Evolutionary conservation across 2,329 filamentous ascomycete species (phyloP).

Genomic region (Colletotrichum cereale): DNA sequence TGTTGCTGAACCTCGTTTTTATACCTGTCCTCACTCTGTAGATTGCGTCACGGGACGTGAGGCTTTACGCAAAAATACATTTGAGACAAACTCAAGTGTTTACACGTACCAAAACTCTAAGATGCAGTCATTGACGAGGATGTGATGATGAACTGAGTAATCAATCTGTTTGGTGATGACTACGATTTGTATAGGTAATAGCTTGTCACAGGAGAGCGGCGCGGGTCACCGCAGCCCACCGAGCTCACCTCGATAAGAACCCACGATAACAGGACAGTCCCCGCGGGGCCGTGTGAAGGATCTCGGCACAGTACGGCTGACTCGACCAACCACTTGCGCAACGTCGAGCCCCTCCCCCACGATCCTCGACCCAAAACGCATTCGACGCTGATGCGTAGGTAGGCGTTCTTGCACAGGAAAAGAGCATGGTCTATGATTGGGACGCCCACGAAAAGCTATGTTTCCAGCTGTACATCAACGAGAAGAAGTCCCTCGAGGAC

Average conservation of each 20-base stretch:
- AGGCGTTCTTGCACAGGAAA: conserved; percentile 8
- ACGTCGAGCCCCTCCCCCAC: neutral
- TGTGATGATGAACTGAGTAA: neutral
- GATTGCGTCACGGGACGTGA: neutral
- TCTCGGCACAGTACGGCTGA: conserved; percentile 36
- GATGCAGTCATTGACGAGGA: neutral
- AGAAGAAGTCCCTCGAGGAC: conserved; percentile 79
- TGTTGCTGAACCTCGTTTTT: neutral
- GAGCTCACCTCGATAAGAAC: conserved; percentile 8
- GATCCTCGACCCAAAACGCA: conserved; percentile 31
- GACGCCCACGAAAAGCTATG: conserved; percentile 57
- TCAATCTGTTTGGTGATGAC: neutral
- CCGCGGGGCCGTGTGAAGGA: neutral
- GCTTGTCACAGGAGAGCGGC: neutral
- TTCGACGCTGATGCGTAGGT: conserved; percentile 9
- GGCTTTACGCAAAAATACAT: neutral
- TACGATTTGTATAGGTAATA: neutral
- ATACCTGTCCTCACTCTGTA: neutral
- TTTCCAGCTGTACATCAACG: conserved; percentile 78
- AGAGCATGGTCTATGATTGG: conserved; percentile 62
- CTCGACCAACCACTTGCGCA: conserved; percentile 39
- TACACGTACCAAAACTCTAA: neutral
- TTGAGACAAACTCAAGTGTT: neutral
- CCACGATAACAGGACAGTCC: conserved; percentile 11
- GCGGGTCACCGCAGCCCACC: conserved; percentile 4